Conservation (phyloP, 116 monocot species). For the Cymodocea nodosa region DNA sequence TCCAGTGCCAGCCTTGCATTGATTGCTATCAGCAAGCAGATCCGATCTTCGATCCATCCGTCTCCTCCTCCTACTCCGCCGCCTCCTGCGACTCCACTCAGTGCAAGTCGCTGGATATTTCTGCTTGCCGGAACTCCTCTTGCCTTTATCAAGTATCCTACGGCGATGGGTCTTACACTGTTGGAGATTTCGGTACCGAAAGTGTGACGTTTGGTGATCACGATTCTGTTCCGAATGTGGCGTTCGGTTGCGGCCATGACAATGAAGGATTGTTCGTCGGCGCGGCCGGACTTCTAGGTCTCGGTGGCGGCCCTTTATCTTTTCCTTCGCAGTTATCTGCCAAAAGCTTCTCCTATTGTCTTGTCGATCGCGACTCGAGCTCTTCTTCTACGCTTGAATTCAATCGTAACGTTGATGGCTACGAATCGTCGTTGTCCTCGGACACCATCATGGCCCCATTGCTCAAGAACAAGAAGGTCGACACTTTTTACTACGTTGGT, state of each 20-base stretch:
- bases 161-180: slow-evolving; percentile 37
- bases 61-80: slow-evolving; percentile 17
- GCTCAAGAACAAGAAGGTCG: slow-evolving; percentile 27
- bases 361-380: slow-evolving; percentile 25
- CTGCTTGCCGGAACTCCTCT: slow-evolving; percentile 19
- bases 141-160: slow-evolving; percentile 35
- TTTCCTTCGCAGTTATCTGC: slow-evolving; percentile 30
- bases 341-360: slow-evolving; percentile 40
- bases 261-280: slow-evolving; percentile 36
- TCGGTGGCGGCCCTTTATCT: slow-evolving; percentile 34
- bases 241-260: slow-evolving; percentile 37
- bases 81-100: slow-evolving; percentile 18
- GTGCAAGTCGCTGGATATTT: slow-evolving; percentile 16
- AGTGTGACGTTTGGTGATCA: slow-evolving; percentile 16
- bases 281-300: slow-evolving; percentile 35
- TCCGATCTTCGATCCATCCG: slow-evolving; percentile 23
- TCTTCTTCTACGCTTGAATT: slow-evolving; percentile 20
- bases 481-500: slow-evolving; percentile 76
- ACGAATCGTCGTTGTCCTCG: neutral
- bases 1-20: slow-evolving; percentile 36
- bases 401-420: neutral
- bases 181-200: slow-evolving; percentile 27
- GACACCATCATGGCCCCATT: slow-evolving; percentile 12
- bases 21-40: slow-evolving; percentile 40
- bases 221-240: slow-evolving; percentile 10